These are phyloP conservation scores for Mycena citricolor DNA, from an alignment of 1,284 basidiomycete genomes.

Conservation along the genomic window DNA sequence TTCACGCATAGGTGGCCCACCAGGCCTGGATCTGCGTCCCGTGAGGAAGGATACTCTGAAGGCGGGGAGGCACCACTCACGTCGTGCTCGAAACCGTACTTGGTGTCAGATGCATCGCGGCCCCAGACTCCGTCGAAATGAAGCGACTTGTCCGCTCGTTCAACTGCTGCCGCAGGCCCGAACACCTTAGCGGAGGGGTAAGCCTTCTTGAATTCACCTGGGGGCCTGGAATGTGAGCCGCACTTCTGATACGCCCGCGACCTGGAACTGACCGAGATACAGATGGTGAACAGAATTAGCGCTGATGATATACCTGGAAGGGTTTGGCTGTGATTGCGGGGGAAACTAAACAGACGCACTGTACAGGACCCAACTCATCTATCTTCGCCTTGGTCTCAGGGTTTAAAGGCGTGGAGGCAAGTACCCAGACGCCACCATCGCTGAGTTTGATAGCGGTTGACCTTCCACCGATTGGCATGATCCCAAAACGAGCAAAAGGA, in stretches of 20 bases:
- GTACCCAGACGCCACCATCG: slow-evolving; percentile 76
- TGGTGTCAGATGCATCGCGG: slow-evolving; percentile 55
- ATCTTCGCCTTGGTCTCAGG: slow-evolving; percentile 72
- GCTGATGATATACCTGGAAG: slow-evolving; percentile 61
- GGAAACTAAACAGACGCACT: slow-evolving; percentile 41
- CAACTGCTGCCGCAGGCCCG: slow-evolving; percentile 57
- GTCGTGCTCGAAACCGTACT: slow-evolving; percentile 84
- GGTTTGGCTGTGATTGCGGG: not conserved
- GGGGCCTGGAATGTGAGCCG: not conserved
- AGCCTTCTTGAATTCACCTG: slow-evolving; percentile 69
- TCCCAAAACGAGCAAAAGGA: slow-evolving; percentile 67
- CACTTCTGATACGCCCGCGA: not conserved
- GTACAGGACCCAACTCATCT: slow-evolving; percentile 75
- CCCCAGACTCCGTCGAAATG: slow-evolving; percentile 68
- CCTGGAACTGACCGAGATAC: slow-evolving; percentile 49
- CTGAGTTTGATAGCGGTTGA: slow-evolving; percentile 80
- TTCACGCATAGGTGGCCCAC: slow-evolving; percentile 33
- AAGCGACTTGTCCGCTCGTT: slow-evolving; percentile 42
- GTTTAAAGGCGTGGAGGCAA: slow-evolving; percentile 83
- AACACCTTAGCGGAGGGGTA: slow-evolving; percentile 80
- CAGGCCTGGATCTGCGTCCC: slow-evolving; percentile 59
- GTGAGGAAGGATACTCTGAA: slow-evolving; percentile 6
- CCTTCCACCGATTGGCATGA: slow-evolving; percentile 77
- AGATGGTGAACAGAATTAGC: slow-evolving; percentile 67
- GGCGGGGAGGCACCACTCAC: slow-evolving; percentile 38